Evolutionary conservation across 306 rosid species (phyloP).

Genomic region (Fragaria ananassa): DNA sequence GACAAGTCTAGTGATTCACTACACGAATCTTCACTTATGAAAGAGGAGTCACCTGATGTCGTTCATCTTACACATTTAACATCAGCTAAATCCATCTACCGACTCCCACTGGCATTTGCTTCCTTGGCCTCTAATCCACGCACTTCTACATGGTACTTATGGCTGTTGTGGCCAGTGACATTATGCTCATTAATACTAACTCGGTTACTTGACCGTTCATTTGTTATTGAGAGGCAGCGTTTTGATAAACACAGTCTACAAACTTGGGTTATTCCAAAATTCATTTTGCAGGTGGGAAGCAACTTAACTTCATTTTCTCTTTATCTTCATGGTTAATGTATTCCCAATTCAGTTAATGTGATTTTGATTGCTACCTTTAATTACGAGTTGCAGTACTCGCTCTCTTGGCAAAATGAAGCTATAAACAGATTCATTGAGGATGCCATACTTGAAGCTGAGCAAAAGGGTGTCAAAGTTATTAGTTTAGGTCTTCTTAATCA

Average conservation of each 20-base stretch:
- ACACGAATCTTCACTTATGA: conserved; percentile 14
- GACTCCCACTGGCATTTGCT: conserved; percentile 32
- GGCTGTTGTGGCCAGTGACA: conserved; percentile 40
- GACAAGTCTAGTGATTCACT: conserved; percentile 24
- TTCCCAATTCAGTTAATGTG: background rate
- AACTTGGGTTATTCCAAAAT: conserved; percentile 41
- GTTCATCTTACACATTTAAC: conserved; percentile 39
- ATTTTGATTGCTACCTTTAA: background rate
- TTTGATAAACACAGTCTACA: conserved; percentile 31
- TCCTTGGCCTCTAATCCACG: conserved; percentile 35
- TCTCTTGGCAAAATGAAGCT: conserved; percentile 29
- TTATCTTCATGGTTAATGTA: background rate
- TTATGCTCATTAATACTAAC: conserved; percentile 26
- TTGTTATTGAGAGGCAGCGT: conserved; percentile 28
- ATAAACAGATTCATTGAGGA: conserved; percentile 33
- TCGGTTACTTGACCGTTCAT: conserved; percentile 24
- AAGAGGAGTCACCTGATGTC: conserved; percentile 27
- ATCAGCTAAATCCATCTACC: conserved; percentile 31
- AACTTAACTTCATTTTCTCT: background rate
- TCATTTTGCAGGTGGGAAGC: conserved; percentile 16
- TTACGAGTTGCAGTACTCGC: conserved; percentile 19
- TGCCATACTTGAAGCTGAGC: conserved; percentile 36
- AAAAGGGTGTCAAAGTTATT: conserved; percentile 34
- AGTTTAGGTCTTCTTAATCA: conserved; percentile 45
- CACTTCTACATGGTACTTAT: conserved; percentile 26